phyloP scores from a whole-genome alignment of 2,329 filamentous ascomycete species.

The Ophiostoma ips region DNA sequence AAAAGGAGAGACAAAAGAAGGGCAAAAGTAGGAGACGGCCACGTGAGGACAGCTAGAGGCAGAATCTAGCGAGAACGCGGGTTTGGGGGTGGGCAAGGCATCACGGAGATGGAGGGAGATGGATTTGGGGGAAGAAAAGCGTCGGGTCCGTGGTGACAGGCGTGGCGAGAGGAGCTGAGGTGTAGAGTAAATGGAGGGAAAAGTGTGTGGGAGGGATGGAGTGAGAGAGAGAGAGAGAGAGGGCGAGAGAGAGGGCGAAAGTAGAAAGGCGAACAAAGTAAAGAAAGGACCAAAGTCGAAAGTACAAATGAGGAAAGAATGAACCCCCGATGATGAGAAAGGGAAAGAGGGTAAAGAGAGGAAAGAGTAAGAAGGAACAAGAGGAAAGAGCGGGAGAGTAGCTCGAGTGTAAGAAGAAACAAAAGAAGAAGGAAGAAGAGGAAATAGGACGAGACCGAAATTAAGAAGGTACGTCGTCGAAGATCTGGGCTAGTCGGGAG shows the following conservation, averaged over 20 bases:
- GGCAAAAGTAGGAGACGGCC: background rate
- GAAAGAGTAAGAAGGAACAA: background rate
- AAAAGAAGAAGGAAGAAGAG: background rate
- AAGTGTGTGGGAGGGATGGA: background rate
- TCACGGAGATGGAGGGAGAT: background rate
- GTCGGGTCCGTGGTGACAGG: background rate
- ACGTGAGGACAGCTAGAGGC: background rate
- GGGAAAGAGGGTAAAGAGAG: background rate
- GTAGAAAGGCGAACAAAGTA: background rate
- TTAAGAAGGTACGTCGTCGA: constrained; percentile 1
- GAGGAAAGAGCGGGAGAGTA: background rate
- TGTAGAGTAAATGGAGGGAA: background rate
- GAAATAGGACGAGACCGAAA: constrained; percentile 1
- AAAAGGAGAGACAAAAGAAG: background rate
- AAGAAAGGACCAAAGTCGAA: background rate
- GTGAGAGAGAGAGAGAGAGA: background rate
- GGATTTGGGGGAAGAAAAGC: background rate
- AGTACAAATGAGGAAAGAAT: background rate
- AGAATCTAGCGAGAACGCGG: background rate
- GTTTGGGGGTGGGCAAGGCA: background rate
- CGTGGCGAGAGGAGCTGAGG: background rate
- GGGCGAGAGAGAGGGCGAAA: background rate
- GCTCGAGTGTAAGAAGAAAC: background rate
- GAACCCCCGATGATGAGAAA: background rate
- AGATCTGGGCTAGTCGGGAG: constrained; percentile 4